A percentile compares a stretch with the other conserved stretches of the same genome.
phyloP scores from a whole-genome alignment of 2,329 filamentous ascomycete species.

The Cordyceps cateniannulata region DNA sequence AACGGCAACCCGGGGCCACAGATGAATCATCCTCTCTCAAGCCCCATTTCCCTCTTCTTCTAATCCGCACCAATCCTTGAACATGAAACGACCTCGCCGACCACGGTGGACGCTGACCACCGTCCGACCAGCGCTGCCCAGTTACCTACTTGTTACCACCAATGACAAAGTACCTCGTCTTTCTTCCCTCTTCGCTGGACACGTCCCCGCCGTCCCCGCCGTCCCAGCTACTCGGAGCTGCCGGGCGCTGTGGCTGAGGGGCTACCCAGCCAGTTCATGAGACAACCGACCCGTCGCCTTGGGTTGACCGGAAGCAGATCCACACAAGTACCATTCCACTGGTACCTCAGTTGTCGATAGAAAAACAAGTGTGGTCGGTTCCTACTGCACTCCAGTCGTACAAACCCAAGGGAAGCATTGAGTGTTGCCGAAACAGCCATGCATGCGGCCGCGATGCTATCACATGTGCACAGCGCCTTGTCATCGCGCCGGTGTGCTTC shows the following conservation, averaged over 20 bases:
- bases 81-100: not conserved
- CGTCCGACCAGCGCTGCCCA: not conserved
- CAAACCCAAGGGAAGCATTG: not conserved
- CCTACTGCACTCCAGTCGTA: not conserved
- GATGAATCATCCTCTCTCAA: not conserved
- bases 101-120: not conserved
- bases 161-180: not conserved
- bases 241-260: not conserved
- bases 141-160: not conserved
- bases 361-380: not conserved
- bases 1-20: not conserved
- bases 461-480: not conserved
- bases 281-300: constrained; percentile 7
- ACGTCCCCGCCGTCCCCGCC: not conserved
- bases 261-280: not conserved
- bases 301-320: constrained; percentile 1
- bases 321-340: constrained; percentile 1
- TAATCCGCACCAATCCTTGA: not conserved
- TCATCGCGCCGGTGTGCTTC: not conserved
- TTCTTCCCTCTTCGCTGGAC: not conserved
- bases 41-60: not conserved
- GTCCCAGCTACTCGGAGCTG: constrained; percentile 1
- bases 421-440: not conserved
- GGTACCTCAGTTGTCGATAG: not conserved
- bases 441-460: not conserved